Percentiles rank a stretch among this genome's conserved stretches.
phyloP scores from a whole-genome alignment of 2,329 filamentous ascomycete genomes.

The Fusarium bulbicola region DNA sequence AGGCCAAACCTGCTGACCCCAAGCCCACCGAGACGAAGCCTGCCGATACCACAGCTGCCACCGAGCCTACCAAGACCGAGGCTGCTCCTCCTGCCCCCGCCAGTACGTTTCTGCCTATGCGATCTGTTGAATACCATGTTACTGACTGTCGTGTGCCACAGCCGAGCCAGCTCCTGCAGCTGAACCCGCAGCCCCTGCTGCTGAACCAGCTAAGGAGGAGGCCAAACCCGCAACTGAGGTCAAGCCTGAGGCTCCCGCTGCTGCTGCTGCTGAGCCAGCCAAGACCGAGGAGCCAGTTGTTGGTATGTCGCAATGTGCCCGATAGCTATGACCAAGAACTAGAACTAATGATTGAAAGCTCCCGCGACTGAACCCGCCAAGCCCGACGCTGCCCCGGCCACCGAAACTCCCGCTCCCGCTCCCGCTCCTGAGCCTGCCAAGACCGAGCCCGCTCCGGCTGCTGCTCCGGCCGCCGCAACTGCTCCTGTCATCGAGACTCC shows the following conservation, averaged over 20 bases:
- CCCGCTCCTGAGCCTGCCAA: constrained; percentile 42
- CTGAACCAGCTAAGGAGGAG: constrained; percentile 42
- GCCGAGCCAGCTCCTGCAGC: constrained; percentile 40
- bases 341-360: constrained; percentile 20
- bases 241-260: constrained; percentile 38
- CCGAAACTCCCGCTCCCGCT: constrained; percentile 41
- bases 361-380: constrained; percentile 40
- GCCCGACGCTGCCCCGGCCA: constrained; percentile 43
- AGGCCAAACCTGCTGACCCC: constrained; percentile 33
- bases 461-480: constrained; percentile 31
- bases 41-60: constrained; percentile 32
- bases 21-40: constrained; percentile 35
- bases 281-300: constrained; percentile 39
- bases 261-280: constrained; percentile 40
- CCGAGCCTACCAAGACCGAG: constrained; percentile 50
- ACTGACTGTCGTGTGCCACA: constrained; percentile 27
- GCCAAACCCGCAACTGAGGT: constrained; percentile 41
- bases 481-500: constrained; percentile 36
- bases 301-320: constrained; percentile 20
- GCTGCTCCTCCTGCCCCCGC: constrained; percentile 44
- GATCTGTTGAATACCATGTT: background rate
- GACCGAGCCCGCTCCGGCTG: constrained; percentile 31
- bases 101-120: constrained; percentile 37
- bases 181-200: constrained; percentile 37
- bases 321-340: background rate